These are phyloP conservation scores for Pseudopithomyces maydicus DNA, from an alignment of 2,329 filamentous ascomycete species.

Conservation along the genomic window DNA sequence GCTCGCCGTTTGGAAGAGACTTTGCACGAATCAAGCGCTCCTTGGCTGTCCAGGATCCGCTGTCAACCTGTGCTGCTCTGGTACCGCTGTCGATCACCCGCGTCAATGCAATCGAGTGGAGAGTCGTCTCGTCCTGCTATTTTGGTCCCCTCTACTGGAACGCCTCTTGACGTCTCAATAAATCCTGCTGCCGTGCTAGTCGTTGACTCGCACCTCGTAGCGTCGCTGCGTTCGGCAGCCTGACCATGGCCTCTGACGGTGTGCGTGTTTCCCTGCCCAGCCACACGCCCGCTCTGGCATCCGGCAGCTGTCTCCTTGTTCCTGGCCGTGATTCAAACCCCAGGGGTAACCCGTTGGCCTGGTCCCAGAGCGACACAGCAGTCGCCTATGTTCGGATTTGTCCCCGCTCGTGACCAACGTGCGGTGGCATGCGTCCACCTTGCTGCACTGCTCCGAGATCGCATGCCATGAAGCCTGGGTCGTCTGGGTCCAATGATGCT, in stretches of 20 bases:
- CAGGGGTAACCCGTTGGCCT: constrained; percentile 26
- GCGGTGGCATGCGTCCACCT: constrained; percentile 15
- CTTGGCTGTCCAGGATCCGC: constrained; percentile 12
- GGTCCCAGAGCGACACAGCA: constrained; percentile 35
- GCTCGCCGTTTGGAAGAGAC: constrained; percentile 28
- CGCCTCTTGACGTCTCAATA: constrained; percentile 30
- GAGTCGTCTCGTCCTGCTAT: constrained; percentile 17
- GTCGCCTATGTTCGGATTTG: constrained; percentile 28
- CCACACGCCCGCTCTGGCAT: constrained; percentile 41
- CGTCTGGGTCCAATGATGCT: constrained; percentile 23
- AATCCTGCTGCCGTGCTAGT: constrained; percentile 32
- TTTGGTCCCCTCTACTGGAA: constrained; percentile 28
- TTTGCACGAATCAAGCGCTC: constrained; percentile 22
- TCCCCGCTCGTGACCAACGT: constrained; percentile 21
- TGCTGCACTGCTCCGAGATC: constrained; percentile 27
- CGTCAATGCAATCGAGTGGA: constrained; percentile 12
- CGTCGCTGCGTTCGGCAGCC: constrained; percentile 29
- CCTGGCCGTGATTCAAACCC: constrained; percentile 27
- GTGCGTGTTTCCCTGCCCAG: constrained; percentile 25
- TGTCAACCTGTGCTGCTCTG: constrained; percentile 13
- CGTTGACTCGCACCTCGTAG: constrained; percentile 18
- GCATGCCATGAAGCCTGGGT: constrained; percentile 11
- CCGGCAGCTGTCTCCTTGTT: constrained; percentile 39
- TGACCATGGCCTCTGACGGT: constrained; percentile 20
- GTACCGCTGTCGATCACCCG: constrained; percentile 32